Conservation (phyloP, 345 rosid genomes). For the Ricinus communis region DNA sequence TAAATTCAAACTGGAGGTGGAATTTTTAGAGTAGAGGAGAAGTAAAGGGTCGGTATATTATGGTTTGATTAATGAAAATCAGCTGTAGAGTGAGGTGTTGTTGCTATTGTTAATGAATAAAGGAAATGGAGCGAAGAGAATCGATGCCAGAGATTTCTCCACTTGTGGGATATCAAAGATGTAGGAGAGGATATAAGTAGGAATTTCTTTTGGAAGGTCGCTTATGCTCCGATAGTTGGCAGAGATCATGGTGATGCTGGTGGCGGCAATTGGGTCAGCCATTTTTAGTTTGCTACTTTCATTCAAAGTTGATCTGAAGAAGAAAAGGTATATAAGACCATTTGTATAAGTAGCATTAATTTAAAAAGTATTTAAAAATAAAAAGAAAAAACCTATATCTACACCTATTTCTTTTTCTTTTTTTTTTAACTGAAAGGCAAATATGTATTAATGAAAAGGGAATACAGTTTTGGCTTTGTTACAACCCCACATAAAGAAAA, state of each 20-base stretch:
- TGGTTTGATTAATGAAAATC: slow-evolving; percentile 11
- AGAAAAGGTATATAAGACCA: not conserved
- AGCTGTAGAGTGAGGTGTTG: not conserved
- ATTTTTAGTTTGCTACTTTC: not conserved
- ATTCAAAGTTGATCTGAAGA: not conserved
- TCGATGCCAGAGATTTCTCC: slow-evolving; percentile 5
- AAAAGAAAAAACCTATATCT: no score
- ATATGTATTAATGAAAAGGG: no score
- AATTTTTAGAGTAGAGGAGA: slow-evolving; percentile 7
- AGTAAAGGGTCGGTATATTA: not conserved
- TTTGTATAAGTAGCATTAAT: not conserved
- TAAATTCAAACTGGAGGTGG: slow-evolving; percentile 3
- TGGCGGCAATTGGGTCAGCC: not conserved
- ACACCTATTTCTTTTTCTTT: no score
- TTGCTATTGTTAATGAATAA: not conserved
- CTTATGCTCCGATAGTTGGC: not conserved
- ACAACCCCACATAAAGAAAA: no score
- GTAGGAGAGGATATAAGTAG: slow-evolving; percentile 5
- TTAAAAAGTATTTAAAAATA: no score
- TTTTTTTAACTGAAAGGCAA: no score
- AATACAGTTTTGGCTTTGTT: no score
- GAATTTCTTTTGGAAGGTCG: not conserved
- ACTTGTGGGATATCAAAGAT: not conserved
- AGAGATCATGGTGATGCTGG: not conserved
- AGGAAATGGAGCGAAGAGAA: slow-evolving; percentile 1